Evolutionary conservation across 1,284 basidiomycete species (phyloP).

Genomic region (Clitocybe nebularis): DNA sequence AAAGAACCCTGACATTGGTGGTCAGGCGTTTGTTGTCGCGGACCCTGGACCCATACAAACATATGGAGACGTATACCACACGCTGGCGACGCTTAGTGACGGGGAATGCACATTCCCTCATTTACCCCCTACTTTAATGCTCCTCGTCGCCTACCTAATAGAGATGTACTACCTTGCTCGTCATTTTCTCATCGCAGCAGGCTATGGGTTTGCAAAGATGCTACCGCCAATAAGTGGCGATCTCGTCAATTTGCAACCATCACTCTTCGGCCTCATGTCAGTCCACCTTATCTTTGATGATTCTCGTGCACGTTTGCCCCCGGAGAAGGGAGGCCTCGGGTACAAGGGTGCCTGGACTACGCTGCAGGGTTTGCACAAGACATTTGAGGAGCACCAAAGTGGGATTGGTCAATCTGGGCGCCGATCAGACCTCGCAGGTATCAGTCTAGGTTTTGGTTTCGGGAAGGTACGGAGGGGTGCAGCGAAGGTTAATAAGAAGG

Average conservation of each 20-base stretch:
- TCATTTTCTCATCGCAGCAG: constrained; percentile 29
- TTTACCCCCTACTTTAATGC: constrained; percentile 53
- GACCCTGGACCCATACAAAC: constrained; percentile 60
- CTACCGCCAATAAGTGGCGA: constrained; percentile 52
- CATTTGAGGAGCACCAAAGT: constrained; percentile 46
- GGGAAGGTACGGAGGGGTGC: constrained; percentile 34
- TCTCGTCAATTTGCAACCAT: constrained; percentile 63
- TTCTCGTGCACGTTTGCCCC: constrained; percentile 55
- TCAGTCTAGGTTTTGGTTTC: constrained; percentile 35
- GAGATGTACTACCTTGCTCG: constrained; percentile 51
- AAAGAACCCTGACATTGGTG: constrained; percentile 60
- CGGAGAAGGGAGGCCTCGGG: constrained; percentile 61
- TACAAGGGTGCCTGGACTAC: constrained; percentile 60
- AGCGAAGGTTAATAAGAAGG: constrained; percentile 29
- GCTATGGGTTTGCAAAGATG: constrained; percentile 26
- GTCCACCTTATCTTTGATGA: constrained; percentile 71
- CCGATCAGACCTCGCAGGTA: constrained; percentile 30
- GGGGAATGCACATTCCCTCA: constrained; percentile 49
- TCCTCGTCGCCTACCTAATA: constrained; percentile 49
- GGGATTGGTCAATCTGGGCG: constrained; percentile 24
- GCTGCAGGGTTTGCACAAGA: constrained; percentile 48
- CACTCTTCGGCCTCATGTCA: constrained; percentile 57
- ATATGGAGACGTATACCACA: constrained; percentile 56
- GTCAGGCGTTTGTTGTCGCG: constrained; percentile 59
- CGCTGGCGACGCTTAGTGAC: constrained; percentile 44